Percentiles rank a stretch among this genome's conserved stretches.
phyloP scores from a whole-genome alignment of 352 stramenopile species.

The Phytopythium delawarense region DNA sequence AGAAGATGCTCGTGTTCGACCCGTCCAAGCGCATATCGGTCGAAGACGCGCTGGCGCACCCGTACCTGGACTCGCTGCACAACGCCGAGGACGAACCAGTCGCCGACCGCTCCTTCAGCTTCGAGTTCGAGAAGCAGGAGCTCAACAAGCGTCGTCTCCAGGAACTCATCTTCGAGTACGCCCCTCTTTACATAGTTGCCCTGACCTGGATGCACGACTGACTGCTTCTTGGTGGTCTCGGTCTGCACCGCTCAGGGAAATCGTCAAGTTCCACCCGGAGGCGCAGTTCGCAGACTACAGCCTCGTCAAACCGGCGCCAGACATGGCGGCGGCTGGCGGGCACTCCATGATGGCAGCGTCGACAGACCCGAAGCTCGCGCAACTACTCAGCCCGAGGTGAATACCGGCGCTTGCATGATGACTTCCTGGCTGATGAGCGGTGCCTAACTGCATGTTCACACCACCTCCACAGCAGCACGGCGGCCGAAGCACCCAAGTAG shows the following conservation, averaged over 20 bases:
- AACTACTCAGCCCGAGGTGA: conserved; percentile 50
- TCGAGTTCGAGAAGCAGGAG: conserved; percentile 88
- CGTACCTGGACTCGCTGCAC: conserved; percentile 90
- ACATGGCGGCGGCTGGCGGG: not conserved
- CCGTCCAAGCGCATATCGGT: conserved; percentile 89
- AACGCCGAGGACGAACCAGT: conserved; percentile 91
- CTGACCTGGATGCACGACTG: not conserved
- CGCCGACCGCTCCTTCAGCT: conserved; percentile 73
- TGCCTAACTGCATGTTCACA: not conserved
- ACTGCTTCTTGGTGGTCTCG: not conserved
- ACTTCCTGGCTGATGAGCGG: not conserved
- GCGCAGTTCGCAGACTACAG: conserved; percentile 12
- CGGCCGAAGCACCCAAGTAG: conserved; percentile 1
- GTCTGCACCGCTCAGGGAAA: conserved; percentile 35
- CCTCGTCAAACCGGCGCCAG: not conserved
- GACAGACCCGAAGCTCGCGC: conserved; percentile 28
- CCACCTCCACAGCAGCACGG: not conserved
- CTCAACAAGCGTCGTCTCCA: conserved; percentile 78
- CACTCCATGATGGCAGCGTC: conserved; percentile 4
- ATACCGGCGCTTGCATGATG: conserved; percentile 5
- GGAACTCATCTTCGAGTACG: conserved; percentile 84
- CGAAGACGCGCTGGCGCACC: conserved; percentile 88
- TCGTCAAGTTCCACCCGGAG: conserved; percentile 69
- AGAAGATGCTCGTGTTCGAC: conserved; percentile 89
- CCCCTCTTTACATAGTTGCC: not conserved